Conservation (phyloP, 495 filamentous ascomycete species). For the Wilcoxina mikolae region DNA sequence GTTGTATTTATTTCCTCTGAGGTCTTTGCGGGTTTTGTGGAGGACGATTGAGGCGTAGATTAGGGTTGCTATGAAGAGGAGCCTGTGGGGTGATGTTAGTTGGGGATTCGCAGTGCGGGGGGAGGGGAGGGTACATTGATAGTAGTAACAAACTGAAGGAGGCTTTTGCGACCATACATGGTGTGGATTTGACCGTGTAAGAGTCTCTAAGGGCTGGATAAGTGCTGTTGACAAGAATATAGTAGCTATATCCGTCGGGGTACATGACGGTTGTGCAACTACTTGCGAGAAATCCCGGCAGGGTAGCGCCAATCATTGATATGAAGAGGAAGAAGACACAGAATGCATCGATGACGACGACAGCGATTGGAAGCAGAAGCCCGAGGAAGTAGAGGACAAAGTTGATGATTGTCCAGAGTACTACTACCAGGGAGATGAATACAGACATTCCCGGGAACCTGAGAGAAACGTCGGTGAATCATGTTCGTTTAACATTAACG, state of each 20-base stretch:
- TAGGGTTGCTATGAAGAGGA: background rate
- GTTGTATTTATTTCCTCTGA: background rate
- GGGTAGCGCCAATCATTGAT: constrained; percentile 13
- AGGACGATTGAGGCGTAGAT: background rate
- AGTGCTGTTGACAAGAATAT: no score
- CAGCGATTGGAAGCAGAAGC: constrained; percentile 16
- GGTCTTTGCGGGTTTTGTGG: background rate
- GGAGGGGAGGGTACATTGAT: background rate
- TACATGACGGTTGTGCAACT: constrained; percentile 5
- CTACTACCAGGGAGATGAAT: constrained; percentile 10
- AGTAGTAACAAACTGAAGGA: background rate
- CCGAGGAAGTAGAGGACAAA: constrained; percentile 15
- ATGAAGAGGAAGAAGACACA: constrained; percentile 16
- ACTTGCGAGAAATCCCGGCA: background rate
- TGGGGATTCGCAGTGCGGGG: no score
- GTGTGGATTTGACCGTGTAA: no score
- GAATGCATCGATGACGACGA: constrained; percentile 22
- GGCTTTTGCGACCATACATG: no score
- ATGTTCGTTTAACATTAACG: background rate
- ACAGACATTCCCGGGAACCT: constrained; percentile 15
- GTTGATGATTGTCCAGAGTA: constrained; percentile 14
- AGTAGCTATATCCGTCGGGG: no score
- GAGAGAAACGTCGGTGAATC: background rate
- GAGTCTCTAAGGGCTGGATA: no score
- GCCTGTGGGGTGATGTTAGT: no score